A percentile compares a stretch with the other conserved stretches of the same genome.
Conservation (phyloP, 2,329 filamentous ascomycete genomes). For the Aspergillus sp. region DNA sequence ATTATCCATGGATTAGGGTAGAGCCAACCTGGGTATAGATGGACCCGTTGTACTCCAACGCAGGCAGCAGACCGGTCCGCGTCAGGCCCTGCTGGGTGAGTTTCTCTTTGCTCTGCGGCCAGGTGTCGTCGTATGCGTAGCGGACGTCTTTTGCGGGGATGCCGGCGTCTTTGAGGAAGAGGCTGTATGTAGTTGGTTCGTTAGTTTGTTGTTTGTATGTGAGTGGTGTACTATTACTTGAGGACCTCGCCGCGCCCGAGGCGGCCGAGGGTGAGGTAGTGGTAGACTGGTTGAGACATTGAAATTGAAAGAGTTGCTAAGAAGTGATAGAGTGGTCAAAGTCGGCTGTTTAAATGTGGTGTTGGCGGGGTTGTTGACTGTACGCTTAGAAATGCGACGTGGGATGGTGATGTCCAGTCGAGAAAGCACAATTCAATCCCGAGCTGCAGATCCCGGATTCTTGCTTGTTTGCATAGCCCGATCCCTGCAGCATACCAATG, state of each 20-base stretch:
- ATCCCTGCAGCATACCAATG: no score
- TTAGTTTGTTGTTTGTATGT: not conserved
- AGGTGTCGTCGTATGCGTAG: not conserved
- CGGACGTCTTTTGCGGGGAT: not conserved
- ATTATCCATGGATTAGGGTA: no score
- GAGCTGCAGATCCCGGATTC: no score
- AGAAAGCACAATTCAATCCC: no score
- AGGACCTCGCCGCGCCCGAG: slow-evolving; percentile 5
- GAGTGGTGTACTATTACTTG: not conserved
- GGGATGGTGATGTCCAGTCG: no score
- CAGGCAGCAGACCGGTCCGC: not conserved
- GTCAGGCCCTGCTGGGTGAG: not conserved
- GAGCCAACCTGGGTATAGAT: not conserved
- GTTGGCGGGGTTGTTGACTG: no score
- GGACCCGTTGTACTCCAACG: not conserved
- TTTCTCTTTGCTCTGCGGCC: not conserved
- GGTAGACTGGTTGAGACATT: slow-evolving; percentile 2
- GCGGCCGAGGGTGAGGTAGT: slow-evolving; percentile 5
- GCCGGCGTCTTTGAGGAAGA: slow-evolving; percentile 6
- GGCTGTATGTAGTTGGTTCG: not conserved
- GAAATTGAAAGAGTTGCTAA: no score
- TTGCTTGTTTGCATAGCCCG: no score
- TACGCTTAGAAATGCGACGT: no score
- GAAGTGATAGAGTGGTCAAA: no score
- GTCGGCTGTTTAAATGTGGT: no score